Evolutionary conservation across 176 grass and related monocot species (phyloP).

Genomic region (Pontederia crassipes): DNA sequence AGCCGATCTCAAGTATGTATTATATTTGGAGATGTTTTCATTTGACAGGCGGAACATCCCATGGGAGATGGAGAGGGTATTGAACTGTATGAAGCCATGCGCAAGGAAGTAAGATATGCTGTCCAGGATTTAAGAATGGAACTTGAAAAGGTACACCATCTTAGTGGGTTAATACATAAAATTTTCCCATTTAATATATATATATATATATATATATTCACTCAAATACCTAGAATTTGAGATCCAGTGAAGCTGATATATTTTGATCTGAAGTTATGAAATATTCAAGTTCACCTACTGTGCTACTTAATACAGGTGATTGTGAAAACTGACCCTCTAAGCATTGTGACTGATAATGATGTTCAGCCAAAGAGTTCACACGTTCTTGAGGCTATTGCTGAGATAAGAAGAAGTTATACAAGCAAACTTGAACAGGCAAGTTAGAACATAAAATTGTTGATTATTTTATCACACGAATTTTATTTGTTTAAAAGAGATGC

Average conservation of each 20-base stretch:
- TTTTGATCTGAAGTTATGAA: no score
- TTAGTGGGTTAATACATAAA: neutral
- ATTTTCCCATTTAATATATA: neutral
- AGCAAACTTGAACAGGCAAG: constrained; percentile 81
- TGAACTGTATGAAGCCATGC: constrained; percentile 59
- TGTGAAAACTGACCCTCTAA: constrained; percentile 48
- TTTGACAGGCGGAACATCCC: constrained; percentile 15
- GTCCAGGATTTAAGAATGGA: constrained; percentile 78
- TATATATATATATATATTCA: neutral
- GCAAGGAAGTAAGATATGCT: constrained; percentile 82
- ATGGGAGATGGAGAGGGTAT: constrained; percentile 21
- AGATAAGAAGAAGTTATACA: constrained; percentile 77
- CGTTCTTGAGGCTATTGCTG: constrained; percentile 49
- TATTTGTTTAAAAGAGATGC: no score
- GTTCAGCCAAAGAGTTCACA: constrained; percentile 29
- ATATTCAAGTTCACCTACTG: neutral
- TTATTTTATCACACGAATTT: no score
- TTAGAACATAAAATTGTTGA: neutral
- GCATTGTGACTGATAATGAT: constrained; percentile 27
- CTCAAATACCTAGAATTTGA: no score
- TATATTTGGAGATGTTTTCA: neutral
- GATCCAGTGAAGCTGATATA: no score
- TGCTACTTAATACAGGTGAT: constrained; percentile 33
- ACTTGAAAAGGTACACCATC: constrained; percentile 54
- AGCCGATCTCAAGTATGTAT: neutral